Evolutionary conservation across 352 stramenopile genomes (phyloP), one percentile per base, ranked within the genome.

Genomic region (Phytopythium delawarense): DNA sequence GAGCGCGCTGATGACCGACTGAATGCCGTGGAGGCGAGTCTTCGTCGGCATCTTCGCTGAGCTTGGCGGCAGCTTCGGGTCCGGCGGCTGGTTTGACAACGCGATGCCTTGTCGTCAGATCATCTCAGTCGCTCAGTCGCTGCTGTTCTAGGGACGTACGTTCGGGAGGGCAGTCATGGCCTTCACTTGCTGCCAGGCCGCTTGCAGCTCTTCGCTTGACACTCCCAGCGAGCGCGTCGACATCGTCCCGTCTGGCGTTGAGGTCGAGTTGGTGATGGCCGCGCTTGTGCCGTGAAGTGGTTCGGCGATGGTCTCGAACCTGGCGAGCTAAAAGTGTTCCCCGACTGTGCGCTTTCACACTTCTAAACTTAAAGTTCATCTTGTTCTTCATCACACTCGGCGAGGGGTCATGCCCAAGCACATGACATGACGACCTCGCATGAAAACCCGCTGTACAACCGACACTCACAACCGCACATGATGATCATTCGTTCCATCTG

Each of bases 141-240:
- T 25, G 20, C 34, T 48, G 16, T 13, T 13, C 12, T 15, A 57
- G 18, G 4, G n/a, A 23, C 53, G 46, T 67, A 89, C 78, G 59
- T 88, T 70, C 18, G 79, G 69, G 18, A 90, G 63, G 32, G 57
- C 52, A 30, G 62, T 67, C 75, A 87, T 79, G 34, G 75, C 68
- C 65, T 88, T 87, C 44, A 92, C 77, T 63, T 87, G 77, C 46
- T 89, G 35, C 80, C 80, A 92, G 9, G 83, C 83, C 54, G 76
- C 73, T 56, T 90, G 75, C 21, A 90, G 64, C 57, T 92, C 83
- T 37, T 88, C 70, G 25, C 75, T 83, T 16, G 82, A 81, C 32
- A 90, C 75, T 16, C 73, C 66, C 18, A 61, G 25, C 12, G 55
- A 40, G 20, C 55, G 55, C 15, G 55, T 25, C n/a, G 79, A 72